Conservation (phyloP, 2,329 filamentous ascomycete species). For the Neonectria coccinea region DNA sequence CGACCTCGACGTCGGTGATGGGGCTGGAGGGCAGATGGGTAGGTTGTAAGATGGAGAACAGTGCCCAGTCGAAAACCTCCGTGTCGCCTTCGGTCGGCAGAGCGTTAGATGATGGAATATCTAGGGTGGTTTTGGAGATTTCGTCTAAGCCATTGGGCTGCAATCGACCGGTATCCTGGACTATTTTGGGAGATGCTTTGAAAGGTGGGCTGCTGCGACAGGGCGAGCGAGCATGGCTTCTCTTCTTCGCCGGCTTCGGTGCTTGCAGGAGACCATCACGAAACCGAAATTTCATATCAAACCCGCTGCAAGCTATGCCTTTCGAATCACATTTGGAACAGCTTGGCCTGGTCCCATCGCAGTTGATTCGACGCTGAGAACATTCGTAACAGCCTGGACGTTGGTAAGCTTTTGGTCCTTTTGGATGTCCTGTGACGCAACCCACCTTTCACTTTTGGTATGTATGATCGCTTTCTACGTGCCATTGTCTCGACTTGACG, state of each 20-base stretch:
- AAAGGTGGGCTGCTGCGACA: not conserved
- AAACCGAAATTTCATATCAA: slow-evolving; percentile 19
- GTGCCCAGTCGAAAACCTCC: not conserved
- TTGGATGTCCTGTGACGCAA: not conserved
- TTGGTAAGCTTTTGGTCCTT: not conserved
- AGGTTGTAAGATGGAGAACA: not conserved
- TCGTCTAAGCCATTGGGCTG: not conserved
- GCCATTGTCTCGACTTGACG: slow-evolving; percentile 2
- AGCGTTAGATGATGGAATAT: too few relatives aligned
- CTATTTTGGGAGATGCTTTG: not conserved
- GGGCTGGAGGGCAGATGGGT: not conserved
- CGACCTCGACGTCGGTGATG: not conserved
- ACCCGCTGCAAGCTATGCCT: slow-evolving; percentile 22
- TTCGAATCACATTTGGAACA: slow-evolving; percentile 14
- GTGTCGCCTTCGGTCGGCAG: not conserved
- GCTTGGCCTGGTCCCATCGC: slow-evolving; percentile 16
- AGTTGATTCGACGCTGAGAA: slow-evolving; percentile 23
- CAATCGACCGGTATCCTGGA: too few relatives aligned
- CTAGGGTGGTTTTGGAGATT: not conserved
- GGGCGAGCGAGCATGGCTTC: not conserved
- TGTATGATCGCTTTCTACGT: slow-evolving; percentile 22
- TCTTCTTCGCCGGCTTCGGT: not conserved
- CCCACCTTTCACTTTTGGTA: slow-evolving; percentile 26
- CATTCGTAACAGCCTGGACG: slow-evolving; percentile 17
- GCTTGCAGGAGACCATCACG: slow-evolving; percentile 12